phyloP scores from a whole-genome alignment of 306 rosid genomes.

The Rubus idaeus region DNA sequence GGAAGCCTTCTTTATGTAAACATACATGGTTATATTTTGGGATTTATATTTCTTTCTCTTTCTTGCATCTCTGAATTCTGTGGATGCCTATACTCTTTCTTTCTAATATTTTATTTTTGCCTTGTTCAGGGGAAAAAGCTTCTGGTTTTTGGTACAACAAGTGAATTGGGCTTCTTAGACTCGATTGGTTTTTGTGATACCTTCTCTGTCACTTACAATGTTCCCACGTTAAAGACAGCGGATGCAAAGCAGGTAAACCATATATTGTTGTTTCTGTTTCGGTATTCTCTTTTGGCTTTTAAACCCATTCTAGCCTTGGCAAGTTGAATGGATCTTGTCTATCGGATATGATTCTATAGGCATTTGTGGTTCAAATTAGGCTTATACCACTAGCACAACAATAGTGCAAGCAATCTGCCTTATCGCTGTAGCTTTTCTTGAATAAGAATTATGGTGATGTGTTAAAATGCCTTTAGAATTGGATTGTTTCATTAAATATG shows the following conservation, averaged over 20 bases:
- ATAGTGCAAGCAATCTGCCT: not conserved
- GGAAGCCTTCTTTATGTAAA: not conserved
- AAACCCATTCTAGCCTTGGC: not conserved
- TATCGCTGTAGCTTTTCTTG: not conserved
- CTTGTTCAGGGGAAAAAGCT: conserved; percentile 82
- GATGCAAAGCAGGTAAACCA: conserved; percentile 81
- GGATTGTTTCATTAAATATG: not conserved
- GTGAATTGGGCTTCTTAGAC: conserved; percentile 84
- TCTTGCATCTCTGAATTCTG: not conserved
- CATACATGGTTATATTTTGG: not conserved
- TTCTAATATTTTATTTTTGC: conserved; percentile 12
- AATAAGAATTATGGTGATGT: not conserved
- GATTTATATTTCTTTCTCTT: not conserved
- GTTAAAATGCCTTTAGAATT: not conserved
- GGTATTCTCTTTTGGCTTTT: conserved; percentile 9
- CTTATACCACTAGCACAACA: not conserved
- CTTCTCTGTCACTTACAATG: conserved; percentile 74
- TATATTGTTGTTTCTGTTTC: conserved; percentile 18
- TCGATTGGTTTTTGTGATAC: conserved; percentile 73
- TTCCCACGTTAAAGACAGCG: conserved; percentile 61
- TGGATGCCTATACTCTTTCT: conserved; percentile 16
- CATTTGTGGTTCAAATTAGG: not conserved
- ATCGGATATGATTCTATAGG: not conserved
- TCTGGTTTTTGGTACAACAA: conserved; percentile 85
- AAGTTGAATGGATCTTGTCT: not conserved